Percentiles rank a stretch among this genome's conserved stretches.
phyloP scores from a whole-genome alignment of 2,329 filamentous ascomycete species.

The Pseudocercospora fijiensis region DNA sequence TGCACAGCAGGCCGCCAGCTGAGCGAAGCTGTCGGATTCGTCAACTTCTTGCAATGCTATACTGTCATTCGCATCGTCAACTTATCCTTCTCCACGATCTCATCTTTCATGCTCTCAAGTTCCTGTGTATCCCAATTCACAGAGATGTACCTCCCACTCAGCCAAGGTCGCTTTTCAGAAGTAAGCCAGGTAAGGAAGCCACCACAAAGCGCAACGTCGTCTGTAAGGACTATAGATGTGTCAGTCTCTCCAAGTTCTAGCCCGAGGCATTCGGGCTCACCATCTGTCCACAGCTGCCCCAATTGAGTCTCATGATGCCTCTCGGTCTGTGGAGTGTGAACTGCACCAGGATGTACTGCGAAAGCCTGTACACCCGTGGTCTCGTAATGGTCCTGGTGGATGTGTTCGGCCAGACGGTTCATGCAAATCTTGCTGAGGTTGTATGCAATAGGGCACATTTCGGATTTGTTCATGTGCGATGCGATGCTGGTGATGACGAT shows the following conservation, averaged over 20 bases:
- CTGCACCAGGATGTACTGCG: slow-evolving; percentile 23
- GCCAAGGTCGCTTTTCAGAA: slow-evolving; percentile 16
- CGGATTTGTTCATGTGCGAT: slow-evolving; percentile 15
- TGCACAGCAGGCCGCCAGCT: not conserved
- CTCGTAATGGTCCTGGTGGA: slow-evolving; percentile 16
- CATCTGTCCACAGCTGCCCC: slow-evolving; percentile 13
- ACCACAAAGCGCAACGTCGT: slow-evolving; percentile 20
- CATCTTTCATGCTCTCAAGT: slow-evolving; percentile 16
- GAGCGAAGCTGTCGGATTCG: not conserved
- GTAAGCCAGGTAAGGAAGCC: slow-evolving; percentile 22
- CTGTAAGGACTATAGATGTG: slow-evolving; percentile 10
- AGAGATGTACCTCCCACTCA: slow-evolving; percentile 16
- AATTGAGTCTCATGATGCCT: slow-evolving; percentile 17
- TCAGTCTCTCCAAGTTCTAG: no score
- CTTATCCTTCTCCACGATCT: slow-evolving; percentile 19
- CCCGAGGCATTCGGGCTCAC: slow-evolving; percentile 1
- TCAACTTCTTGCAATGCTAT: not conserved
- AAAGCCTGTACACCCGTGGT: slow-evolving; percentile 16
- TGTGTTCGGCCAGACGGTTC: slow-evolving; percentile 22
- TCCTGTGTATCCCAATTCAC: slow-evolving; percentile 22
- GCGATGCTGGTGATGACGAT: slow-evolving; percentile 22
- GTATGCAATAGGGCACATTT: slow-evolving; percentile 20
- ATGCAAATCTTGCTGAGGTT: slow-evolving; percentile 19
- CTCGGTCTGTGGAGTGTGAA: slow-evolving; percentile 17
- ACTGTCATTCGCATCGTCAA: slow-evolving; percentile 19